Percentiles rank a stretch among this genome's conserved stretches.
These are phyloP conservation scores for Chaetoceros tenuissimus DNA, from an alignment of 108 stramenopile genomes.

Conservation along the genomic window DNA sequence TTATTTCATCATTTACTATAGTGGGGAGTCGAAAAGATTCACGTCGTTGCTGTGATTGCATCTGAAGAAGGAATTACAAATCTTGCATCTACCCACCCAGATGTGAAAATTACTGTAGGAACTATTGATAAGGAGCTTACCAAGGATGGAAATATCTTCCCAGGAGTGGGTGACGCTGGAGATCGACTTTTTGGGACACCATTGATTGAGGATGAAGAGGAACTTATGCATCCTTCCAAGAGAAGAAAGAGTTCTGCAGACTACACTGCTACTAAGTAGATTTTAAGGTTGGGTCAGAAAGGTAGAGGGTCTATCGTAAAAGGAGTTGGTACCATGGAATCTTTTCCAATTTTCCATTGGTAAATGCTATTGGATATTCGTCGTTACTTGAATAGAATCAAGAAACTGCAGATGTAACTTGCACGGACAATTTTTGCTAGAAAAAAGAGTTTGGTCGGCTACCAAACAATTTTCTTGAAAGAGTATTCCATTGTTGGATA, in stretches of 20 bases:
- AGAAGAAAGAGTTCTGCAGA: conserved; percentile 23
- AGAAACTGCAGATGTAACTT: no score
- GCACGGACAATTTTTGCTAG: no score
- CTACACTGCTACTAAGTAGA: no score
- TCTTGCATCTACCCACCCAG: conserved; percentile 68
- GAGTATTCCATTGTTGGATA: no score
- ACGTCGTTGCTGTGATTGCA: conserved; percentile 82
- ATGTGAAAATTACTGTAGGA: conserved; percentile 80
- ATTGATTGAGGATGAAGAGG: conserved; percentile 45
- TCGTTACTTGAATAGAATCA: no score
- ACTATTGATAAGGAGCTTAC: conserved; percentile 72
- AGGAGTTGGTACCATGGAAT: no score
- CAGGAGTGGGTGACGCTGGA: conserved; percentile 94
- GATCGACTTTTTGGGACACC: conserved; percentile 84
- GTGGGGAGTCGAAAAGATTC: conserved; percentile 82
- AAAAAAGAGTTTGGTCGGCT: no score
- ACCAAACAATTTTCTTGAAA: no score
- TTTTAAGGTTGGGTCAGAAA: no score
- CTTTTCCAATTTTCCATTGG: no score
- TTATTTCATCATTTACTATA: conserved; percentile 3
- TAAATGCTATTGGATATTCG: no score
- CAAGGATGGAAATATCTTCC: conserved; percentile 76
- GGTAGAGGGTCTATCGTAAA: no score
- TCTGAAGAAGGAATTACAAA: conserved; percentile 61
- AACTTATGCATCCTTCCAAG: conserved; percentile 38